Evolutionary conservation across 2,329 filamentous ascomycete species (phyloP).

Genomic region (Ceratocystis ficicola): DNA sequence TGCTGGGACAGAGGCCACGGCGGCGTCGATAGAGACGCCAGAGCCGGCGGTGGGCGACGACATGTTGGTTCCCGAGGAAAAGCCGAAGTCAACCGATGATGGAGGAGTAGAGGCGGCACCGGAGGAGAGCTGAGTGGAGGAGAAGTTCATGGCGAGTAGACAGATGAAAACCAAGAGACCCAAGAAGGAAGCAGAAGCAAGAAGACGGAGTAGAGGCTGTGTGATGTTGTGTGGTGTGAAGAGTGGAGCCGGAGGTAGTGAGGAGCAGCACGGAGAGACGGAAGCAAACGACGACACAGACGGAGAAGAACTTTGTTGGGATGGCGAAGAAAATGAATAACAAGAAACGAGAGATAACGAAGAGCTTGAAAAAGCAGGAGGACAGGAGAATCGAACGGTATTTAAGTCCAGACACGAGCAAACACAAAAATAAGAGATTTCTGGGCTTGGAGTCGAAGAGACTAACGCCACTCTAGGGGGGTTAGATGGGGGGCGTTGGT

Average conservation of each 20-base stretch:
- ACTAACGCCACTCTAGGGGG: not conserved
- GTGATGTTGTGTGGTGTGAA: not conserved
- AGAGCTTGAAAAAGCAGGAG: no score
- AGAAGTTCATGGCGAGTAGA: constrained; percentile 29
- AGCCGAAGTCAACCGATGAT: constrained; percentile 16
- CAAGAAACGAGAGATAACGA: no score
- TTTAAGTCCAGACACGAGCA: not conserved
- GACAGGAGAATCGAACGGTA: not conserved
- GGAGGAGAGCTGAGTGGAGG: constrained; percentile 27
- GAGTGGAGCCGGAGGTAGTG: not conserved
- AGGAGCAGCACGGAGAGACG: no score
- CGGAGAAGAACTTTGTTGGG: not conserved
- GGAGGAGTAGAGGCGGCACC: constrained; percentile 24
- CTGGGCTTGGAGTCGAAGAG: constrained; percentile 14
- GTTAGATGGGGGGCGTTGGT: not conserved
- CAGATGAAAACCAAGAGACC: not conserved
- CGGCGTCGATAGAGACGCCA: not conserved
- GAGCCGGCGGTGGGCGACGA: constrained; percentile 25
- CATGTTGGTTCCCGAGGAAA: constrained; percentile 28
- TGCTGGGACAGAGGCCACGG: not conserved
- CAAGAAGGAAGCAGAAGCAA: not conserved
- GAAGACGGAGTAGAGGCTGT: not conserved
- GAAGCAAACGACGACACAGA: not conserved
- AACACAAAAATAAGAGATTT: constrained; percentile 11
- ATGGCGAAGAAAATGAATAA: not conserved